phyloP scores from a whole-genome alignment of 768 basidiomycete genomes.

The Suillus fuscotomentosus region DNA sequence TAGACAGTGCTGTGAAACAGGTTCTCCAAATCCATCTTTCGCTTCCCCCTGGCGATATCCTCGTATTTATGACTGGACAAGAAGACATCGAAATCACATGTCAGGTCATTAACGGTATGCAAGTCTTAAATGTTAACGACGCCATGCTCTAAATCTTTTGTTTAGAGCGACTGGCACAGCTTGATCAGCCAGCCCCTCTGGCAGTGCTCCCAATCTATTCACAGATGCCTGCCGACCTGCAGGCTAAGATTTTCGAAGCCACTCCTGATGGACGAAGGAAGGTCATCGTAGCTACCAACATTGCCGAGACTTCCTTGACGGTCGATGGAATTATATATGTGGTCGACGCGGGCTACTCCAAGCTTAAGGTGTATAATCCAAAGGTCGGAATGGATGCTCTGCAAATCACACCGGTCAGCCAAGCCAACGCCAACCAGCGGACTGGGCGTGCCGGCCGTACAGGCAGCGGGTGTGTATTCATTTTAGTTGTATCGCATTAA shows the following conservation, averaged over 20 bases:
- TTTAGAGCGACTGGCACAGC: conserved; percentile 83
- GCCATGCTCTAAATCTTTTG: conserved; percentile 1
- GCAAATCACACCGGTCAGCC: conserved; percentile 98
- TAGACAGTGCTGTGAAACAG: conserved; percentile 97
- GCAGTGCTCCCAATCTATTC: conserved; percentile 98
- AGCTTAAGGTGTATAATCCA: conserved; percentile 98
- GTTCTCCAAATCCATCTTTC: conserved; percentile 96
- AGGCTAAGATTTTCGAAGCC: conserved; percentile 96
- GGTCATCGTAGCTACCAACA: conserved; percentile 98
- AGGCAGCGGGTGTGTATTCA: conserved; percentile 75
- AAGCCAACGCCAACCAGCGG: conserved; percentile 95
- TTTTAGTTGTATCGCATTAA: neutral
- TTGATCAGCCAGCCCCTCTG: conserved; percentile 87
- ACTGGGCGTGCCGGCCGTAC: conserved; percentile 97
- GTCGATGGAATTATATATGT: conserved; percentile 98
- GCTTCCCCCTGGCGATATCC: conserved; percentile 87
- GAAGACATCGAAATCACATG: conserved; percentile 99
- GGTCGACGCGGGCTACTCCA: conserved; percentile 95
- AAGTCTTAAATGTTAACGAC: neutral
- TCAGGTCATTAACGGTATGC: conserved; percentile 83
- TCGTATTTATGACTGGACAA: conserved; percentile 99
- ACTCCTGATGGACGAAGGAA: conserved; percentile 93
- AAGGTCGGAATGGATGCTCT: conserved; percentile 99
- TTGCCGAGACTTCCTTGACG: conserved; percentile 96
- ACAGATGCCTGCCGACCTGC: conserved; percentile 98